Base-by-base conservation (phyloP, 768 basidiomycete genomes). In the Phanerochaete sordida region DNA sequence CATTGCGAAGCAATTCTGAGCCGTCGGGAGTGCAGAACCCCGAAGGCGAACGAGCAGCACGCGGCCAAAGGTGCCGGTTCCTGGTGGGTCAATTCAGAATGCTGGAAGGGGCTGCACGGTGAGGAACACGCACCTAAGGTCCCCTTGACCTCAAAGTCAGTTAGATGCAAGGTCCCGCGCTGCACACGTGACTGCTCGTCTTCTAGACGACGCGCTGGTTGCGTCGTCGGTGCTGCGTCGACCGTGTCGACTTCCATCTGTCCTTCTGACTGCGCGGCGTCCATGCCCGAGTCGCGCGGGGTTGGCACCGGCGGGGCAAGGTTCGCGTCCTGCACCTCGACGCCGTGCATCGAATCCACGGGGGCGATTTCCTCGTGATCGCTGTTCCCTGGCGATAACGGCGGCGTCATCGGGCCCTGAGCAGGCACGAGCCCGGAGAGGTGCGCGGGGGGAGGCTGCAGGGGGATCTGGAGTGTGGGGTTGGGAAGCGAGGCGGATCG, bases 61-160 rank as follows among this genome's bases (percentile, higher is more conserved):
- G 59, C 91, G 85, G 50, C 86, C 97, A 74, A 99, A 99, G 0
- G 97, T 99, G 2, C 97, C 97, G 0, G 96, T 96, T 27, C 97
- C 96, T 93, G 13, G n/a, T 33, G 12, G 28, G 12, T 13, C 19
- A 15, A 2, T 24, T 37, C 8, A 58, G 49, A 11, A 28, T 27
- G 39, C 3, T 33, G 43, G 35, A 39, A 43, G 11, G 8, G 4
- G 19, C 19, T 4, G 51, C 24, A 21, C 11, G 23, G 44, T 7
- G 37, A 43, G 43, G 23, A 6, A 26, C 19, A 43, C 81, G 56
- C 65, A 90, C 90, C 90, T 56, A 92, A 70, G 3, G 90, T 86
- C 13, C 90, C 89, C 66, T 86, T 82, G 56, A 92, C 86, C 71
- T 93, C 89, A 64, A 93, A 93, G 70, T 91, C 90, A 5, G 86